Evolutionary conservation across 140 eudicot species (phyloP), one percentile per base, ranked within the genome.

Genomic region (Cichorium intybus): DNA sequence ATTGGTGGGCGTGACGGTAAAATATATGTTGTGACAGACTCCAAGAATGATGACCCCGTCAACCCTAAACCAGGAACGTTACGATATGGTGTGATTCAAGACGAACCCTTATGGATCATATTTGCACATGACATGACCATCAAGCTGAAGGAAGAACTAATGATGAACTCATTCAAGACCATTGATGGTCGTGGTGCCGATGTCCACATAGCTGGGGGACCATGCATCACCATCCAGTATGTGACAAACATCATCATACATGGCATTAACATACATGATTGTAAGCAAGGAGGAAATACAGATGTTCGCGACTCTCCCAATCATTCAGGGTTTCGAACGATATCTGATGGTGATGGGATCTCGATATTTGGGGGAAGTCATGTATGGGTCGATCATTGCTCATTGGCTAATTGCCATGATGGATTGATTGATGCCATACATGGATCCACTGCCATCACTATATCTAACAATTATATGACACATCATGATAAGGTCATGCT

Each of bases 261-360:
- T 60, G 93, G 93, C 2, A 27, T 87, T 10, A 82, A 75, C 65
- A 79, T 87, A 24, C 93, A 84, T 61, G 93, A 87, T 65, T 87
- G 95, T 68, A 81, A 79, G 68, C 83, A 81, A 67, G 88, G 81
- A 0, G 95, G 91, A 8, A 81, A 84, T 62, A 51, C 92, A 0
- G 64, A 87, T 68, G 95, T 87, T 37, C 75, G 95, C 10, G 95
- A 87, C 66, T 87, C 95, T 0, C 95, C 95, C 0, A 70, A 71
- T 10, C 95, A 87, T 70, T 87, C 63, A 0, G 95, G 95, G 48
- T 87, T 46, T 29, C 60, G 87, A 12, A 82, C 87, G 3, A 78
- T 82, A 53, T 87, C 95, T 2, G 95, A 87, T 15, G 95, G 95
- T 6, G 92, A 87, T 18, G 95, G 95, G 56, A 68, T 87, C 23